Percentiles rank a stretch among this genome's conserved stretches.
These are phyloP conservation scores for Cercospora citrullina DNA, from an alignment of 2,329 filamentous ascomycete species.

Conservation along the genomic window DNA sequence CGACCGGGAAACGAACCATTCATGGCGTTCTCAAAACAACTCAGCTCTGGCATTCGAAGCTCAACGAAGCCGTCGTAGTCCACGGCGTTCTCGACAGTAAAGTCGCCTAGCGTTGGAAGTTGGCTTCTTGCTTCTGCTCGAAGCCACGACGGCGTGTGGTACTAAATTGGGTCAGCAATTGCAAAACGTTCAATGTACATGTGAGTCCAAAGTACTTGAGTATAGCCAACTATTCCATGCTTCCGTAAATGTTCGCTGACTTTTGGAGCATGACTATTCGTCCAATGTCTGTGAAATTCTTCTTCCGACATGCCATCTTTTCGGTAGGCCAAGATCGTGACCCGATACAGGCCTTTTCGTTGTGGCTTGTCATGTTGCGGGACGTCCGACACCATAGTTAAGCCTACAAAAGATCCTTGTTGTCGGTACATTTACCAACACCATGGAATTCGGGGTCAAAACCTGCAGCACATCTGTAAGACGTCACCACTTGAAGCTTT, in stretches of 20 bases:
- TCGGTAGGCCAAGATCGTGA: conserved; percentile 21
- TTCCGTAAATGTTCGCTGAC: conserved; percentile 20
- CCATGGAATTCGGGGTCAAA: neutral
- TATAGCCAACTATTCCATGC: conserved; percentile 23
- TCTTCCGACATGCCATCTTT: conserved; percentile 21
- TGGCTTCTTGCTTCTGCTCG: conserved; percentile 13
- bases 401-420: neutral
- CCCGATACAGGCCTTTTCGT: conserved; percentile 15
- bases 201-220: conserved; percentile 15
- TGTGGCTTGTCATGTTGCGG: neutral
- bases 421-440: too few relatives aligned
- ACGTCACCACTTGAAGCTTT: conserved; percentile 9
- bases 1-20: neutral
- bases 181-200: neutral
- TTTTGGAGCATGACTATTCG: conserved; percentile 22
- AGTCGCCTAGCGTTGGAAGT: conserved; percentile 13
- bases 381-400: neutral
- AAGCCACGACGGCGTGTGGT: conserved; percentile 18
- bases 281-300: conserved; percentile 25
- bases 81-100: conserved; percentile 15
- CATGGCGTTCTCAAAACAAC: conserved; percentile 21
- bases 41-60: conserved; percentile 18
- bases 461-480: neutral
- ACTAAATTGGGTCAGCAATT: neutral
- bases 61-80: conserved; percentile 22